Conservation (phyloP, 495 filamentous ascomycete species). For the Bathelium albidoporum region DNA sequence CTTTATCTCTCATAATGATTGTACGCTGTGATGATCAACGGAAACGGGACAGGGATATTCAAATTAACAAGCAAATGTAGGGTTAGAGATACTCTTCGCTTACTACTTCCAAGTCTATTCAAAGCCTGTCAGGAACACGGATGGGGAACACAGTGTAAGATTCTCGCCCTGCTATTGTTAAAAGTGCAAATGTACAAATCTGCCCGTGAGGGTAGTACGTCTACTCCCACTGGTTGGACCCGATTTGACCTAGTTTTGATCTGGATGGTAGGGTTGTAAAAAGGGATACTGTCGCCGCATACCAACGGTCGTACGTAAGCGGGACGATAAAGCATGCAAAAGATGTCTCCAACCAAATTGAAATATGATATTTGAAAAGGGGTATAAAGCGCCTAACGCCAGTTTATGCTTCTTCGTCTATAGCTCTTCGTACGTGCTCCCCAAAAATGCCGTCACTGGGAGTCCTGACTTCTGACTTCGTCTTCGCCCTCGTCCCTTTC, state of each 20-base stretch:
- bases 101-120: not conserved
- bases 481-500: conserved; percentile 16
- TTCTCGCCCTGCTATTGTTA: too few relatives aligned
- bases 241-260: too few relatives aligned
- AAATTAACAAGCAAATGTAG: not conserved
- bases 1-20: not conserved
- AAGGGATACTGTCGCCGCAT: too few relatives aligned
- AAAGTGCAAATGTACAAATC: too few relatives aligned
- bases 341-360: too few relatives aligned
- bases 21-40: not conserved
- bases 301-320: too few relatives aligned
- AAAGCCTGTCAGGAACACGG: too few relatives aligned
- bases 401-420: not conserved
- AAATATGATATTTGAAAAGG: not conserved
- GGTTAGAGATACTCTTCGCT: not conserved
- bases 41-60: not conserved
- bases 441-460: not conserved
- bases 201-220: too few relatives aligned
- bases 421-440: not conserved
- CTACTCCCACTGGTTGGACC: too few relatives aligned
- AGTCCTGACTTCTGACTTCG: conserved; percentile 7
- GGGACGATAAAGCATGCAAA: too few relatives aligned
- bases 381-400: conserved; percentile 2
- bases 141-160: too few relatives aligned
- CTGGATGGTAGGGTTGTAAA: too few relatives aligned